Evolutionary conservation across 441 rosid species (phyloP).

Genomic region (Populus hybrid): DNA sequence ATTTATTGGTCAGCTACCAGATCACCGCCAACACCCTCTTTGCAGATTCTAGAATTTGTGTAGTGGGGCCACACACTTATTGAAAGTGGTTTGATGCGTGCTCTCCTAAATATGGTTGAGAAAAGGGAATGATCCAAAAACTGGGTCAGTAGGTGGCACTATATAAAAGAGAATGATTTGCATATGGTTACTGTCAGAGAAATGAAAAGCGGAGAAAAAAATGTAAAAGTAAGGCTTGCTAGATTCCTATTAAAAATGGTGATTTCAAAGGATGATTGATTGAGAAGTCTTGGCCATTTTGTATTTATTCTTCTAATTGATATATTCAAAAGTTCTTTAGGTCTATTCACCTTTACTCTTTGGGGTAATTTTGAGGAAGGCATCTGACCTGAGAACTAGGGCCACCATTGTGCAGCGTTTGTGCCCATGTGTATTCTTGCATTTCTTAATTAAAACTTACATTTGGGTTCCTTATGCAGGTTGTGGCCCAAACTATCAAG

Average conservation of each 20-base stretch:
- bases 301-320: conserved; percentile 1
- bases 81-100: background rate
- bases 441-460: background rate
- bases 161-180: background rate
- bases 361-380: background rate
- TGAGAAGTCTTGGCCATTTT: background rate
- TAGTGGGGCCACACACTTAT: background rate
- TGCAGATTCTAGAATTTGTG: conserved; percentile 3
- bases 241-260: background rate
- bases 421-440: background rate
- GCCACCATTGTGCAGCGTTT: background rate
- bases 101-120: background rate
- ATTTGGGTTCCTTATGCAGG: conserved; percentile 33
- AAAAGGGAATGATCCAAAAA: background rate
- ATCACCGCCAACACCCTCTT: background rate
- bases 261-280: background rate
- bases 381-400: background rate
- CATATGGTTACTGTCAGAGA: background rate
- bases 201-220: background rate
- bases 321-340: background rate
- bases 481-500: conserved; percentile 89
- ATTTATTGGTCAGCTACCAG: background rate
- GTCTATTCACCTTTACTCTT: background rate
- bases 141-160: background rate
- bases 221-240: background rate